phyloP scores from a whole-genome alignment of 805 yeast genomes.

The Candida ulmi region DNA sequence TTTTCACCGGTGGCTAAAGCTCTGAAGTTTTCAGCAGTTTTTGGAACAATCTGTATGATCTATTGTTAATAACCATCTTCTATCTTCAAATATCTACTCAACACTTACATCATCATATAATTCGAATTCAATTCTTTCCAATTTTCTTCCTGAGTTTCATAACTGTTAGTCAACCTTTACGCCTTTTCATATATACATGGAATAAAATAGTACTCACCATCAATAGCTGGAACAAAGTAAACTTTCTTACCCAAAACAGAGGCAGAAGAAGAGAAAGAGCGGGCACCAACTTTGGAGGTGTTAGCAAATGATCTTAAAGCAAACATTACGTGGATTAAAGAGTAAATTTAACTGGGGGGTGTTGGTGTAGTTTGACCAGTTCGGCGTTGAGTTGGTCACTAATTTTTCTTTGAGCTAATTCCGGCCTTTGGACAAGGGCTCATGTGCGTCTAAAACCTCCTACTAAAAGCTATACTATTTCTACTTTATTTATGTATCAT shows the following conservation, averaged over 20 bases:
- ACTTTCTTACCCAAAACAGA: slow-evolving; percentile 41
- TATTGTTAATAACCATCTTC: background rate
- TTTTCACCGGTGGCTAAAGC: slow-evolving; percentile 80
- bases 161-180: too few species aligned
- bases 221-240: slow-evolving; percentile 50
- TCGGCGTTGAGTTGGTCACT: too few species aligned
- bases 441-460: too few species aligned
- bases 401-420: too few species aligned
- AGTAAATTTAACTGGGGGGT: background rate
- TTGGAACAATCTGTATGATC: slow-evolving; percentile 43
- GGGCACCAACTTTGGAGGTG: slow-evolving; percentile 8
- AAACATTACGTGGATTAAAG: background rate
- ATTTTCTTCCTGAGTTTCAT: slow-evolving; percentile 32
- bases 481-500: too few species aligned
- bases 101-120: slow-evolving; percentile 23
- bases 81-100: too few species aligned
- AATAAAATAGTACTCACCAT: too few species aligned
- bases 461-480: too few species aligned
- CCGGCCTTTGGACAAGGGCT: too few species aligned
- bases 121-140: slow-evolving; percentile 33
- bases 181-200: too few species aligned
- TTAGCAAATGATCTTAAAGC: slow-evolving; percentile 10
- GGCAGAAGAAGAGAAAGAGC: slow-evolving; percentile 20
- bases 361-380: too few species aligned
- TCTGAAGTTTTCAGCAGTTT: slow-evolving; percentile 77